Percentiles rank a stretch among this genome's conserved stretches.
phyloP scores from a whole-genome alignment of 1,139 yeast species.

The Hyphopichia pseudoburtonii region DNA sequence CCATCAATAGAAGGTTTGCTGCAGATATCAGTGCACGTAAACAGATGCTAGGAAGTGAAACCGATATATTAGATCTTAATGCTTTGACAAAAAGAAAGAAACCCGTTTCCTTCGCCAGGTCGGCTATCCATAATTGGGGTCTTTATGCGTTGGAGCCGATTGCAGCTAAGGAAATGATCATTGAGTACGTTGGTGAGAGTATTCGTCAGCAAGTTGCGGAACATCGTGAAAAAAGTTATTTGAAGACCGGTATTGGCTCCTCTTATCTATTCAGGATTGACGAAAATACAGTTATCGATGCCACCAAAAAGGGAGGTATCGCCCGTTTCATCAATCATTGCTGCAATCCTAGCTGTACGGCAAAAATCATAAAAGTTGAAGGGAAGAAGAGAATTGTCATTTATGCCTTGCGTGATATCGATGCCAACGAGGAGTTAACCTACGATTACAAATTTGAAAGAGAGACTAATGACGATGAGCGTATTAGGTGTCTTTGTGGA shows the following conservation, averaged over 20 bases:
- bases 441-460: constrained; percentile 95
- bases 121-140: constrained; percentile 99
- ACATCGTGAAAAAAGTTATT: constrained; percentile 80
- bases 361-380: constrained; percentile 92
- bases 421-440: constrained; percentile 87
- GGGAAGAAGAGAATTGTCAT: constrained; percentile 94
- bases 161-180: constrained; percentile 93
- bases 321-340: constrained; percentile 96
- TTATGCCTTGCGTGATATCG: constrained; percentile 87
- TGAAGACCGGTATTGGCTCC: constrained; percentile 92
- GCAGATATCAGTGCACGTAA: constrained; percentile 86
- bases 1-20: constrained; percentile 84
- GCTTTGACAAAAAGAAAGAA: constrained; percentile 85
- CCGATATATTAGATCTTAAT: constrained; percentile 74
- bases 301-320: constrained; percentile 95
- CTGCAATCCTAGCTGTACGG: constrained; percentile 96
- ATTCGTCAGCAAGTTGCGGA: constrained; percentile 95
- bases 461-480: constrained; percentile 84
- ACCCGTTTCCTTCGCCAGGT: constrained; percentile 92
- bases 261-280: constrained; percentile 90
- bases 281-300: constrained; percentile 93
- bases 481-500: constrained; percentile 92
- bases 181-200: constrained; percentile 97
- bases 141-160: constrained; percentile 92
- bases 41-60: constrained; percentile 75